Percentiles rank a stretch among this genome's conserved stretches.
Evolutionary conservation across 768 basidiomycete genomes (phyloP).

Genomic region (Podaxis pistillaris): DNA sequence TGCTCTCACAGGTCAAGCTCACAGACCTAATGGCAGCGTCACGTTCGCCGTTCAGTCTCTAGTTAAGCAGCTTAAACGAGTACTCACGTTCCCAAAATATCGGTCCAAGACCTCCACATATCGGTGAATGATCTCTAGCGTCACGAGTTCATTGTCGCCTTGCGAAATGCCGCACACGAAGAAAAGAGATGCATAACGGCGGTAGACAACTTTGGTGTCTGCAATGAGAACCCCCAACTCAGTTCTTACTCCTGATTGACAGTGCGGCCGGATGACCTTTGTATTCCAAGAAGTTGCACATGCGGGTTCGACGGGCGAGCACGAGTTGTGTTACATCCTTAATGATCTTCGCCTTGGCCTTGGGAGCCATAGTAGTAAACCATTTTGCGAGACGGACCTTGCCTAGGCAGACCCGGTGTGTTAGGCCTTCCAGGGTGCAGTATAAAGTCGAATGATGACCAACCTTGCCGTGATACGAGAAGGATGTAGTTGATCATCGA

Average conservation of each 20-base stretch:
- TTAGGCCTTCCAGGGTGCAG: background rate
- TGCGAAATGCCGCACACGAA: slow-evolving; percentile 89
- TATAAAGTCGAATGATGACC: slow-evolving; percentile 22
- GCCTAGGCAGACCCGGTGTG: slow-evolving; percentile 44
- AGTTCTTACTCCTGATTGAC: slow-evolving; percentile 1
- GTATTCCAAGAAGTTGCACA: slow-evolving; percentile 99
- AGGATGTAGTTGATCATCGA: slow-evolving; percentile 95
- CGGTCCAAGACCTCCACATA: slow-evolving; percentile 93
- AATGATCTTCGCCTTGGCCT: slow-evolving; percentile 93
- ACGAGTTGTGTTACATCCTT: slow-evolving; percentile 99
- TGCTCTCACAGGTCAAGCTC: slow-evolving; percentile 87
- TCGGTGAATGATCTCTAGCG: slow-evolving; percentile 93
- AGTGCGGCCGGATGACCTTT: slow-evolving; percentile 63
- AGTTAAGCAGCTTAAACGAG: slow-evolving; percentile 42
- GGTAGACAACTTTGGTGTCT: slow-evolving; percentile 91
- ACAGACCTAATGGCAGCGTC: slow-evolving; percentile 58
- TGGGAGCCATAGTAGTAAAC: slow-evolving; percentile 93
- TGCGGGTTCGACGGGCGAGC: slow-evolving; percentile 88
- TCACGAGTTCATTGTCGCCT: slow-evolving; percentile 90
- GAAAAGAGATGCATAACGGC: slow-evolving; percentile 95
- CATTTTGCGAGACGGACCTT: slow-evolving; percentile 98
- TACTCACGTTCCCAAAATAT: slow-evolving; percentile 87
- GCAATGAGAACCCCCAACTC: slow-evolving; percentile 9
- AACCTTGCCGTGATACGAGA: slow-evolving; percentile 94
- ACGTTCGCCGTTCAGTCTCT: slow-evolving; percentile 85